Base-by-base conservation (phyloP, 1,139 yeast genomes). In the Petasospora fabianii region DNA sequence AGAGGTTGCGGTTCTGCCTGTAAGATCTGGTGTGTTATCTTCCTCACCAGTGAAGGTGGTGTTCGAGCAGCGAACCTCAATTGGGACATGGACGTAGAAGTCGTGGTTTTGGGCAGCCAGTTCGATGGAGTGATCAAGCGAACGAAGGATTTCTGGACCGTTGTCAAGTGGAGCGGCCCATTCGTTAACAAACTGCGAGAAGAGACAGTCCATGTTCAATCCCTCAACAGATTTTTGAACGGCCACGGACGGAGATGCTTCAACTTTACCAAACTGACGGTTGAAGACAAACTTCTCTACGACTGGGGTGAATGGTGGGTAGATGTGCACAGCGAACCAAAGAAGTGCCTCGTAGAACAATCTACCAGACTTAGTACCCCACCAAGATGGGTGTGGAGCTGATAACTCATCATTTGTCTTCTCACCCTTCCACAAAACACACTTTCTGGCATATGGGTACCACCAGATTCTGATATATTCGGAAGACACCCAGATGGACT, bases 391-490 rank as follows among this genome's bases (percentile, higher is more conserved):
- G 53, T 86, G 71, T 29, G 92, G 87, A 2, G 64, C 70, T n/a
- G 84, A 73, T 34, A 79, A 64, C 1, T 82, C 75, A 32, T 82
- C 85, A 20, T 67, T 66, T 16, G 74, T 64, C 58, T 86, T 86
- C 32, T 77, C 69, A 22, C 95, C 97, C 56, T 95, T 77, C 97
- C 97, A 92, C 37, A 88, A 67, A 26, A 88, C 80, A 66, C 96
- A 86, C 54, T 82, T 82, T 40, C 77, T 77, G 17, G 94, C 73
- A 60, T 92, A 92, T 1, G 98, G 98, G 62, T 85, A 92, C 97
- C 98, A 92, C 97, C 97, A 92, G 36, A 88, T 77, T 48, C 97
- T 75, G 32, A 87, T 82, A 55, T 80, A 92, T 64, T 92, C 98
- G n/a, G 90, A 75, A 38, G 86, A 80, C 8, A 86, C 77, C 96